phyloP scores from a whole-genome alignment of 305 asterid genomes.

The Solanum hybrid region DNA sequence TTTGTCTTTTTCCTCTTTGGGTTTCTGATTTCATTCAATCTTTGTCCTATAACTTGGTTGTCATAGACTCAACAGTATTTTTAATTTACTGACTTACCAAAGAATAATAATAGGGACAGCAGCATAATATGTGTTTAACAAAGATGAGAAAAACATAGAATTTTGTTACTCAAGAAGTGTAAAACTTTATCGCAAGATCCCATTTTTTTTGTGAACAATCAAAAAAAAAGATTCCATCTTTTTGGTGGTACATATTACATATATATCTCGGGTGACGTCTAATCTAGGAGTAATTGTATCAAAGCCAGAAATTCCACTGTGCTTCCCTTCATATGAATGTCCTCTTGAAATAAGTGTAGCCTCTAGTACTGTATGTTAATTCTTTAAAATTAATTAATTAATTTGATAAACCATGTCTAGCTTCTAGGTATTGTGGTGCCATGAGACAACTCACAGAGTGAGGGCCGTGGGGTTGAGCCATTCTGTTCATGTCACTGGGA shows the following conservation, averaged over 20 bases:
- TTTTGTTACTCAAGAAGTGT: neutral
- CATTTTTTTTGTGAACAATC: neutral
- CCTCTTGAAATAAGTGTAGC: neutral
- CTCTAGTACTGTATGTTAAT: neutral
- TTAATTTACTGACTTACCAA: neutral
- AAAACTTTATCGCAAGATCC: neutral
- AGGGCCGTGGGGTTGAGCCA: neutral
- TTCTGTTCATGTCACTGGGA: neutral
- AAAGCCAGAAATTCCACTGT: neutral
- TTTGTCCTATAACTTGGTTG: neutral
- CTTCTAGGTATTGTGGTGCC: neutral
- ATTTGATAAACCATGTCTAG: neutral
- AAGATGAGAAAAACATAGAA: neutral
- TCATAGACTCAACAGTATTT: neutral
- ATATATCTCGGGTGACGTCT: neutral
- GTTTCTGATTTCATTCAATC: neutral
- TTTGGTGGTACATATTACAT: neutral
- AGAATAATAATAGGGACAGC: neutral
- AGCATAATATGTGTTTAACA: neutral
- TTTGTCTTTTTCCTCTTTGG: neutral
- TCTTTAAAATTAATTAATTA: neutral
- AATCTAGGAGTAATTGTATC: neutral
- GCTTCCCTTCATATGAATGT: neutral
- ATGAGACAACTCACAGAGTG: neutral
- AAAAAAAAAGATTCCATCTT: neutral